Base-by-base conservation (phyloP, 164 flowering plant species). In the Annona squamosa region DNA sequence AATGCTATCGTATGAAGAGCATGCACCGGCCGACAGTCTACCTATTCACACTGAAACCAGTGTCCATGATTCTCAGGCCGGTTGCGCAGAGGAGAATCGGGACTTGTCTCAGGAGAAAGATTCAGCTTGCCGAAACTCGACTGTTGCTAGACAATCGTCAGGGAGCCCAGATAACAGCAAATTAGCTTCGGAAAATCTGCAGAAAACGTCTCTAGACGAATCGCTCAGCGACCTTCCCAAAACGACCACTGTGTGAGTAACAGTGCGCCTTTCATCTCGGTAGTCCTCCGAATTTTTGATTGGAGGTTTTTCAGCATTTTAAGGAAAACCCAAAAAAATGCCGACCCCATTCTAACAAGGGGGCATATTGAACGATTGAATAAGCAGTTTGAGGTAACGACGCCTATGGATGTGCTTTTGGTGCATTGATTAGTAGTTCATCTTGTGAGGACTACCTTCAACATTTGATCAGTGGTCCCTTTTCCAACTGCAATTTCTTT, bases 181-280 rank as follows among this genome's bases (percentile, higher is more conserved):
- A 61, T 17, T 48, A 4, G 9, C 67, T 52, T 4, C 73, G 61
- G 61, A 65, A 46, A 73, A 73, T 41, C 57, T 70, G 2, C 7
- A 77, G 46, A 67, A 52, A 62, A 77, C 79, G 75, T 83, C 77
- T 59, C 72, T 26, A 26, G 37, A 77, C 47, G 77, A 76, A 69
- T 77, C 81, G 9, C 44, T 77, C 70, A 57, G 77, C 17, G 64
- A 81, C 46, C 63, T 72, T 5, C 73, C 77, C 6, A 82, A 81
- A 59, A 69, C 77, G 7, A 71, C 76, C 63, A 75, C 72, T 16
- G 52, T 63, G 86, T 83, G 68, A 83, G 82, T 12, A 44, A 6
- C 19, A 66, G 4, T 9, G 17, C 46, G 13, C n/a, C 13, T 42
- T 66, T 17, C 68, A 37, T 64, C 42, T 10, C 42, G 3, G 42